phyloP scores from a whole-genome alignment of 306 rosid species.

The Castanea mollissima region DNA sequence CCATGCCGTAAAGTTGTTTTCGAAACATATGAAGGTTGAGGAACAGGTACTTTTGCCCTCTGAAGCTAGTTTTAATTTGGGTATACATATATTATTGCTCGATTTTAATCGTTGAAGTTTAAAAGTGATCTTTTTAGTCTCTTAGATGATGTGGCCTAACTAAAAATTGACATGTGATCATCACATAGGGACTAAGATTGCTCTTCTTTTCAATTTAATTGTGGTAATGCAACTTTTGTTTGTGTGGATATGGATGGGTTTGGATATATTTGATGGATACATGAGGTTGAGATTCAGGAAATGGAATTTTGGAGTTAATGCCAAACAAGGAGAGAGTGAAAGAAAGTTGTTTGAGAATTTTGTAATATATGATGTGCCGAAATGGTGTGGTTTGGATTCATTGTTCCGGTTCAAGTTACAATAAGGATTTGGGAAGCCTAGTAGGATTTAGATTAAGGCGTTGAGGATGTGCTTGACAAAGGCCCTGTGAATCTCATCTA shows the following conservation, averaged over 20 bases:
- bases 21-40: constrained; percentile 86
- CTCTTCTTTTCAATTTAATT: neutral
- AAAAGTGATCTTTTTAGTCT: too few species aligned
- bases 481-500: neutral
- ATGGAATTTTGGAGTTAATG: neutral
- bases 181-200: too few species aligned
- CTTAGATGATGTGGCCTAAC: too few species aligned
- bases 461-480: neutral
- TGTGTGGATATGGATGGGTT: neutral
- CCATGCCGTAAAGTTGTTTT: constrained; percentile 68
- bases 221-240: neutral
- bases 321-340: neutral
- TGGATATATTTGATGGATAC: neutral
- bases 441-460: neutral
- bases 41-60: constrained; percentile 53
- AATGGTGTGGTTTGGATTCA: neutral
- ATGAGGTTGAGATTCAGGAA: too few species aligned
- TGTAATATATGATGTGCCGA: neutral
- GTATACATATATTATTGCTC: too few species aligned
- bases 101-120: too few species aligned
- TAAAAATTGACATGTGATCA: too few species aligned
- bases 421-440: neutral
- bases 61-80: neutral
- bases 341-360: neutral
- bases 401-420: neutral